phyloP scores from a whole-genome alignment of 2,329 filamentous ascomycete species.

The Dactylellina parvicollis region DNA sequence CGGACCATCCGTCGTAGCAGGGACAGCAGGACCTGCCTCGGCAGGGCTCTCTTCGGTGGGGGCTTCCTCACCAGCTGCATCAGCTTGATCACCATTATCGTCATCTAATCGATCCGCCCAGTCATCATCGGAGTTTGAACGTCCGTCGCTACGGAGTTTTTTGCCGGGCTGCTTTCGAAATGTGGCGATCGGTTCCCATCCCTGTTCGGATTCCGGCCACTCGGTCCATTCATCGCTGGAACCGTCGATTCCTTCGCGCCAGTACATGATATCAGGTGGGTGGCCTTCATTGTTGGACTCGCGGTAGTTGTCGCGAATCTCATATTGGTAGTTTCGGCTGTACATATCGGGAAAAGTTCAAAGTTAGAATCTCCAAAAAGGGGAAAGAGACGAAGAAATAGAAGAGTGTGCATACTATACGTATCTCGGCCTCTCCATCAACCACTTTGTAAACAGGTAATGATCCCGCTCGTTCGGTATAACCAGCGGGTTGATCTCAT shows the following conservation, averaged over 20 bases:
- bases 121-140: slow-evolving; percentile 12
- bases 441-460: slow-evolving; percentile 51
- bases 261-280: slow-evolving; percentile 47
- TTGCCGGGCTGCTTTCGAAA: slow-evolving; percentile 17
- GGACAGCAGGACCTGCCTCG: slow-evolving; percentile 17
- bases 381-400: background rate
- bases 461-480: slow-evolving; percentile 48
- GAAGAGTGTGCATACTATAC: slow-evolving; percentile 28
- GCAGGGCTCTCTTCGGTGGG: background rate
- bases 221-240: slow-evolving; percentile 42
- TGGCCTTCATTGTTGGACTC: slow-evolving; percentile 28
- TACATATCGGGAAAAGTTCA: slow-evolving; percentile 8
- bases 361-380: background rate
- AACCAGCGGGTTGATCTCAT: slow-evolving; percentile 24
- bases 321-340: slow-evolving; percentile 49
- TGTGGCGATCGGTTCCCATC: slow-evolving; percentile 39
- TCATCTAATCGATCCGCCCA: slow-evolving; percentile 13
- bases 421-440: slow-evolving; percentile 35
- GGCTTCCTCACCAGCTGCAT: slow-evolving; percentile 9
- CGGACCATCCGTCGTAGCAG: slow-evolving; percentile 3
- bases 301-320: slow-evolving; percentile 35
- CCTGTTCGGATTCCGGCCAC: slow-evolving; percentile 27
- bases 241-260: slow-evolving; percentile 27
- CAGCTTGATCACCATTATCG: slow-evolving; percentile 4
- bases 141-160: background rate